These are phyloP conservation scores for Colletotrichum sp. DNA, from an alignment of 2,329 filamentous ascomycete genomes.

Conservation along the genomic window DNA sequence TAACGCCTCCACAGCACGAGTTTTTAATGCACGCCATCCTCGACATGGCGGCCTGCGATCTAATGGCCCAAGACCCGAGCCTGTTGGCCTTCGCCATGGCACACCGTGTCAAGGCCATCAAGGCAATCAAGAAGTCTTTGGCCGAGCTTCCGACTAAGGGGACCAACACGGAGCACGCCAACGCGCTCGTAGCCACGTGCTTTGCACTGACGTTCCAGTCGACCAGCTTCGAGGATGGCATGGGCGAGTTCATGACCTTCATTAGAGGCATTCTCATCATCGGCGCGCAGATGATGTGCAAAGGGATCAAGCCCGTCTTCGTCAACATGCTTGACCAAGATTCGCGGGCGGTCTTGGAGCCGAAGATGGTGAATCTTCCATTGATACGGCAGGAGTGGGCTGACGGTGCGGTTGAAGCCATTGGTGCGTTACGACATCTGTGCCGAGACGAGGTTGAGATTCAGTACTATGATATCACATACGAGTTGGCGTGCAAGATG, in stretches of 20 bases:
- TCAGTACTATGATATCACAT: slow-evolving; percentile 49
- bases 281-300: slow-evolving; percentile 56
- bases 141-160: slow-evolving; percentile 42
- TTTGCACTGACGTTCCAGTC: slow-evolving; percentile 66
- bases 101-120: slow-evolving; percentile 70
- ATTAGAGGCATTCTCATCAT: slow-evolving; percentile 62
- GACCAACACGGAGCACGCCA: slow-evolving; percentile 56
- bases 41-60: slow-evolving; percentile 70
- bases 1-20: slow-evolving; percentile 53
- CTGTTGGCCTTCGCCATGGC: slow-evolving; percentile 63
- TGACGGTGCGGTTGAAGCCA: slow-evolving; percentile 49
- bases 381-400: slow-evolving; percentile 49
- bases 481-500: slow-evolving; percentile 55
- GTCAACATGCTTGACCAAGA: slow-evolving; percentile 47
- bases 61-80: slow-evolving; percentile 55
- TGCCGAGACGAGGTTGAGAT: slow-evolving; percentile 47
- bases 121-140: slow-evolving; percentile 62
- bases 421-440: slow-evolving; percentile 47
- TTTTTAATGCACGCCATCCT: slow-evolving; percentile 76
- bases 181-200: slow-evolving; percentile 64
- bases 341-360: slow-evolving; percentile 44
- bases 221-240: slow-evolving; percentile 60
- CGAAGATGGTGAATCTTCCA: slow-evolving; percentile 50
- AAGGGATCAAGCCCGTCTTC: slow-evolving; percentile 55
- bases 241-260: slow-evolving; percentile 66